These are phyloP conservation scores for Seiridium unicorne DNA, from an alignment of 2,329 filamentous ascomycete species.

Conservation along the genomic window DNA sequence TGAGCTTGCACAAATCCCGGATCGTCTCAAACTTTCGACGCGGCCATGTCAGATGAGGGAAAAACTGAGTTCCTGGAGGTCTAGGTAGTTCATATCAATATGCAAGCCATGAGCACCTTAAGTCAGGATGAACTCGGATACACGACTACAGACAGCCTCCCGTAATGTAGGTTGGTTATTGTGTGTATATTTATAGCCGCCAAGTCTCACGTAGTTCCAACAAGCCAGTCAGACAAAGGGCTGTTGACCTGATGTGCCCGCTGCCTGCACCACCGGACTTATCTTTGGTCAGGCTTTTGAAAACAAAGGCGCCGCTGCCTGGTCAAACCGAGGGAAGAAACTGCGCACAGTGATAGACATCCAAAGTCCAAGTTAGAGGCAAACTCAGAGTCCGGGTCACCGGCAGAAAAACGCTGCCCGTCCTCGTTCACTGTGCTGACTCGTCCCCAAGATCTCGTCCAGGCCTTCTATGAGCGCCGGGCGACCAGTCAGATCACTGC, in stretches of 20 bases:
- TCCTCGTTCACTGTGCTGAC: not conserved
- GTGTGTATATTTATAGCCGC: not conserved
- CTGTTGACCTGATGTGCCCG: not conserved
- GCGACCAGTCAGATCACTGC: slow-evolving; percentile 15
- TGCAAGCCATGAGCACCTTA: too few species aligned
- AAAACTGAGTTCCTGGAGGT: not conserved
- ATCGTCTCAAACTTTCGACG: not conserved
- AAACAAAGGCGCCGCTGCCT: too few species aligned
- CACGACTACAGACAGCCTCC: not conserved
- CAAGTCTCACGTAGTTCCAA: not conserved
- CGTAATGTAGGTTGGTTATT: not conserved
- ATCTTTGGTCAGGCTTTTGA: not conserved
- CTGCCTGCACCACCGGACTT: not conserved
- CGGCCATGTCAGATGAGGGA: not conserved
- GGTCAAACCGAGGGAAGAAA: too few species aligned
- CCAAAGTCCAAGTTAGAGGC: too few species aligned
- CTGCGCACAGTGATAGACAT: too few species aligned
- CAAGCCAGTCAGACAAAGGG: not conserved
- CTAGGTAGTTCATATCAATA: not conserved
- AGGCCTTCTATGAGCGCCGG: not conserved
- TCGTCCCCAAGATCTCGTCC: not conserved
- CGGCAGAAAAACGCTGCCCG: not conserved
- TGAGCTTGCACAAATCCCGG: not conserved
- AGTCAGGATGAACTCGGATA: too few species aligned
- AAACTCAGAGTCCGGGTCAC: not conserved